Base-by-base conservation (phyloP, 139 green algal species). In the Yamagishiella unicocca region DNA sequence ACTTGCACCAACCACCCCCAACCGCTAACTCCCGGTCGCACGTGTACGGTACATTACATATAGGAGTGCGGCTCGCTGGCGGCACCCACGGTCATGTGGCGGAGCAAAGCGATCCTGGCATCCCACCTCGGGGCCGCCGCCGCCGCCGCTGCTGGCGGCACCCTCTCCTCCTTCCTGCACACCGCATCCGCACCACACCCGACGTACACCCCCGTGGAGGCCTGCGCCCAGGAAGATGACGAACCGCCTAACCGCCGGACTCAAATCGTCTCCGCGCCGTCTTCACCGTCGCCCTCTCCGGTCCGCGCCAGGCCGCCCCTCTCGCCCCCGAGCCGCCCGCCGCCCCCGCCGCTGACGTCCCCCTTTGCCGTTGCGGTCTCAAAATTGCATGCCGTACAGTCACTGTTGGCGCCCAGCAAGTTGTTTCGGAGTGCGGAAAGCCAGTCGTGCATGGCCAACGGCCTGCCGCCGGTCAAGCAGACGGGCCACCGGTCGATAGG, bases 401-500 rank as follows among this genome's bases (percentile, higher is more conserved):
- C 61, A 42, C 61, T 85, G 2, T 5, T 85, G 79, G n/a, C 79
- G n/a, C 79, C 61, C 29, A 42, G 37, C 55, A 84, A 74, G 77
- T 4, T 64, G 38, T 61, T 75, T 21, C 10, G 22, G 42, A 85
- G 79, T 42, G 61, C 35, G 35, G 79, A 85, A 40, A 55, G 76
- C 76, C 24, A 71, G 21, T 22, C 76, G 29, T 45, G 42, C 33
- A 12, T 73, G 42, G 61, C 38, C 29, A 45, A 45, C 40, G 61
- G 61, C 1, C 62, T 85, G 61, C 79, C 79, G 38, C 79, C 79
- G 1, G 79, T 85, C 12, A 85, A 85, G 40, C 40, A 31, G 24
- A 76, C 12, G 0, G 79, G 79, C 29, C 79, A 85, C 31, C 79
- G 79, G 35, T 85, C 79, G n/a, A 75, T 85, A 1, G 77, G 77